Conservation (phyloP, 225 moss, liverwort and hornwort species). For the Sphagnum tenellum region DNA sequence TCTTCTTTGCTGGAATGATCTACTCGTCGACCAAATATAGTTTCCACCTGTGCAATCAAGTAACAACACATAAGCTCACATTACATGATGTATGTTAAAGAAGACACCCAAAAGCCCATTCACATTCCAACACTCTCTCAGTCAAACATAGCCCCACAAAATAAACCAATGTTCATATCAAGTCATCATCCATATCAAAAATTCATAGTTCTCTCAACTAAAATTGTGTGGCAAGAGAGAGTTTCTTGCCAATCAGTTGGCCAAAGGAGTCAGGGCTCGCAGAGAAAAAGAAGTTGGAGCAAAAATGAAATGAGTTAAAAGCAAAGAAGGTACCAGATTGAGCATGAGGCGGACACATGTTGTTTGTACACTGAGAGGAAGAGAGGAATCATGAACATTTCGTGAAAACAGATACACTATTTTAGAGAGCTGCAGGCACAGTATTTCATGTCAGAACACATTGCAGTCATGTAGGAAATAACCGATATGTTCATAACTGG, state of each 20-base stretch:
- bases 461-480: neutral
- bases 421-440: constrained; percentile 78
- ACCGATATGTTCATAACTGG: neutral
- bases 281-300: too few species aligned
- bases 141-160: too few species aligned
- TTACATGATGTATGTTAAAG: too few species aligned
- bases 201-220: too few species aligned
- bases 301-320: too few species aligned
- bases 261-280: too few species aligned
- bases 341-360: constrained; percentile 99
- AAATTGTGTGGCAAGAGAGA: too few species aligned
- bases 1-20: constrained; percentile 96
- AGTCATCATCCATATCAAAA: too few species aligned
- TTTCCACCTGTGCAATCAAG: constrained; percentile 64
- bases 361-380: constrained; percentile 98
- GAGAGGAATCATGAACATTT: constrained; percentile 97
- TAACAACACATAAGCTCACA: neutral
- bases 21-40: constrained; percentile 86
- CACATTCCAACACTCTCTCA: too few species aligned
- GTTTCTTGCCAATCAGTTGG: too few species aligned
- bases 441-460: neutral
- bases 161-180: too few species aligned
- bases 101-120: too few species aligned
- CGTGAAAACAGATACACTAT: constrained; percentile 97
- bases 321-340: constrained; percentile 63